Base-by-base conservation (phyloP, 176 grass and related monocot genomes). In the Typha latifolia region DNA sequence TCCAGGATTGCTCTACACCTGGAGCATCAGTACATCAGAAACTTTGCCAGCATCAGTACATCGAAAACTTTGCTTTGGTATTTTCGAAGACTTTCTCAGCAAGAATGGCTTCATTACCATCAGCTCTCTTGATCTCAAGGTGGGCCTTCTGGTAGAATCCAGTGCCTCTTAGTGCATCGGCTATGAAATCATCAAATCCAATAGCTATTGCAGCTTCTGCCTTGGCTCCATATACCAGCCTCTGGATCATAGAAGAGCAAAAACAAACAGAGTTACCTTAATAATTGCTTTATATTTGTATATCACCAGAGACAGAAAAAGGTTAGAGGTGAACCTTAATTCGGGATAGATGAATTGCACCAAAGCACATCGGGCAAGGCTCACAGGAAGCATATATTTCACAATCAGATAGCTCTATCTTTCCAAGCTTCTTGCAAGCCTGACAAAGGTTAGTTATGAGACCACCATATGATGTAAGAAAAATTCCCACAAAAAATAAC, bases 131-230 rank as follows among this genome's bases (percentile, higher is more conserved):
- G 62, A 96, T 96, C 77, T 96, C 92, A 64, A 96, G 62, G 66
- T 84, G 81, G 21, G 92, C 82, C 62, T 96, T 96, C 81, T 96
- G 92, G 64, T 96, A 96, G 75, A 69, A 81, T 48, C 69, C 85
- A 21, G 92, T 96, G 53, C 92, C 92, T 72, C 92, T 84, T 2
- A 96, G 70, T 57, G 92, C 92, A 82, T 96, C 88, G 66, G 92
- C 92, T 55, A 96, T 96, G 82, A 96, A 96, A 70, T 96, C 92
- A 66, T 96, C 92, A 12, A 96, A 96, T 61, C 92, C 92, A 71
- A 96, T 96, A 5, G 88, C 92, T 32, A 91, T 96, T 53, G 92
- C 92, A 62, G 92, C 92, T 79, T 96, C 92, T 61, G 92, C 92
- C 72, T 96, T 88, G 18, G 88, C 92, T 79, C 92, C 92, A 53